Base-by-base conservation (phyloP, 2,329 filamentous ascomycete species). In the Simplicillium sp. region DNA sequence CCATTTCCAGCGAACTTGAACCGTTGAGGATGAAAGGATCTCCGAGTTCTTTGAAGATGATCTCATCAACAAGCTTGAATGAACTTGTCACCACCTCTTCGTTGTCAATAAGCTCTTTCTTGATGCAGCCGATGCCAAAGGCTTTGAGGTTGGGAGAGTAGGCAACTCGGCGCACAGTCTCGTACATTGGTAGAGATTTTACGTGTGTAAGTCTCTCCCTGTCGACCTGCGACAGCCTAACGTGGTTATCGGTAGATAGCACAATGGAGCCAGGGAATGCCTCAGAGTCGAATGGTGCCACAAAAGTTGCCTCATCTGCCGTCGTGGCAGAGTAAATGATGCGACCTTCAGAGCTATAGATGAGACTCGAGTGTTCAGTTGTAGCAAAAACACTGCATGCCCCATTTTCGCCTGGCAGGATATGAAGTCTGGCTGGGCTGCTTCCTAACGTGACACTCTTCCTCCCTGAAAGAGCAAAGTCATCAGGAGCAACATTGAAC, bases 241-340 rank as follows among this genome's bases (percentile, higher is more conserved):
- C 66, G 45, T 89, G 80, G 13, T 72, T 68, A 12, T 80, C 71
- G 0, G 87, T 90, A 2, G 89, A 88, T 33, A 98, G 75, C 1
- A 87, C 80, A 35, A 97, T 82, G 0, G 86, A 83, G 20, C 75
- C 75, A 0, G 88, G 87, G 54, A 86, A 98, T 2, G 84, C 84
- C 50, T 82, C 78, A 0, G 83, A 73, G 57, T 96, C 77, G 54
- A 98, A 94, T 0, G 84, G 75, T 45, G 86, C 92, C 6, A 97
- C 81, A 37, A 78, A 82, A 1, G 81, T 82, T 1, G 87, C 86
- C 47, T 88, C 82, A 46, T 95, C 86, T 3, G 89, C 87, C 11
- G 90, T 95, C 2, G 96, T 87, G 2, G 92, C 89, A 4, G 89
- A 95, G 63, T 94, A 98, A 1, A 95, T 80, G 33, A 96, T 83